Evolutionary conservation across 202 grass and related monocot species (phyloP).

Genomic region (Thinopyrum obtusiflorum): DNA sequence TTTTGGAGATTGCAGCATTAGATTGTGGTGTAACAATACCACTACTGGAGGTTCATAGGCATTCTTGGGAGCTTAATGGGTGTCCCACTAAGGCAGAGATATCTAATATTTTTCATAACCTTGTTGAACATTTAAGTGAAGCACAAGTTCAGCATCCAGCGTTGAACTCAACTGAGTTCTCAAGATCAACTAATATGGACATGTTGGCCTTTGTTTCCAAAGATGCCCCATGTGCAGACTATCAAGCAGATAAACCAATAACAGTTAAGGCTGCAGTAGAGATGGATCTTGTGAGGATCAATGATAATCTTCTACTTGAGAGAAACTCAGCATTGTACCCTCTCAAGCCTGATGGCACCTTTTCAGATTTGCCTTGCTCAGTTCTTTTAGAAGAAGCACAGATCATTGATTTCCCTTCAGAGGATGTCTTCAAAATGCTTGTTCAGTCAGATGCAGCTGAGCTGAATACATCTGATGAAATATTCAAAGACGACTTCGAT

Average conservation of each 20-base stretch:
- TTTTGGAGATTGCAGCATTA: slow-evolving; percentile 22
- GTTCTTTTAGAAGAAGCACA: slow-evolving; percentile 69
- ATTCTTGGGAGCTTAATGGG: slow-evolving; percentile 61
- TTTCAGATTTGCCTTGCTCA: slow-evolving; percentile 64
- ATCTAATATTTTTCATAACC: slow-evolving; percentile 52
- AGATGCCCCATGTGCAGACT: slow-evolving; percentile 40
- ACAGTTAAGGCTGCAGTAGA: slow-evolving; percentile 56
- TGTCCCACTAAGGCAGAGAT: slow-evolving; percentile 36
- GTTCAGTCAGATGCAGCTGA: slow-evolving; percentile 47
- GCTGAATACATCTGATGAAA: slow-evolving; percentile 48
- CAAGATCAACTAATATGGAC: slow-evolving; percentile 48
- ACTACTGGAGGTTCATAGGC: slow-evolving; percentile 61
- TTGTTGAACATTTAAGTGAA: slow-evolving; percentile 48
- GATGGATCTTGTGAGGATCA: slow-evolving; percentile 72
- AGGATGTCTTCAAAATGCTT: slow-evolving; percentile 61
- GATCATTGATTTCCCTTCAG: slow-evolving; percentile 58
- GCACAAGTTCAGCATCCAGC: slow-evolving; percentile 33
- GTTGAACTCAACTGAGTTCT: slow-evolving; percentile 56
- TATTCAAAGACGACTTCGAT: slow-evolving; percentile 57
- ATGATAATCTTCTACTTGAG: slow-evolving; percentile 60
- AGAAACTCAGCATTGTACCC: slow-evolving; percentile 62
- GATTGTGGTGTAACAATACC: slow-evolving; percentile 52
- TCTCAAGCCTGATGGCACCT: slow-evolving; percentile 61
- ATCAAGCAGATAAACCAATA: slow-evolving; percentile 39
- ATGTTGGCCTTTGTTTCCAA: slow-evolving; percentile 56